These are phyloP conservation scores for Phytophthora podocarpi DNA, from an alignment of 352 stramenopile species.

Conservation along the genomic window DNA sequence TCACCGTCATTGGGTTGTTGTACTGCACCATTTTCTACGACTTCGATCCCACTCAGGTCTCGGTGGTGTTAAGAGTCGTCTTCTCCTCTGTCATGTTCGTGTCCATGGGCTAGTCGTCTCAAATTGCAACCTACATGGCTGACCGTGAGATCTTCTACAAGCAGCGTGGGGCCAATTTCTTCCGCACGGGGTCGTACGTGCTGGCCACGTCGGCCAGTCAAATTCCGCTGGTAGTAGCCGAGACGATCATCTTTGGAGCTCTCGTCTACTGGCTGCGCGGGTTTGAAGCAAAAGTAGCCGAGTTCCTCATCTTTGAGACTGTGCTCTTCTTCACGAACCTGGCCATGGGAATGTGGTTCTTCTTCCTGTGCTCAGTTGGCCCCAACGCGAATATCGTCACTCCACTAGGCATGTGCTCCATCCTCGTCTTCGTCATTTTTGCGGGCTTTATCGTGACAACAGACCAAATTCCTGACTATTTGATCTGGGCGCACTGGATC, in stretches of 20 bases:
- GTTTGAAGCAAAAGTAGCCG: constrained; percentile 10
- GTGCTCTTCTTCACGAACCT: constrained; percentile 38
- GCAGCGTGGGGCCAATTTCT: too few relatives aligned
- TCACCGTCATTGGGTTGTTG: constrained; percentile 32
- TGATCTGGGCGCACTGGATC: too few relatives aligned
- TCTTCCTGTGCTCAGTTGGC: constrained; percentile 25
- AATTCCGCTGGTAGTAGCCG: constrained; percentile 37
- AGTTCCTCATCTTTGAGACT: constrained; percentile 43
- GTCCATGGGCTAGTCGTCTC: constrained; percentile 59
- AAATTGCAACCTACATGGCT: constrained; percentile 74
- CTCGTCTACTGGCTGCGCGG: constrained; percentile 77
- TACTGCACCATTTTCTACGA: constrained; percentile 39
- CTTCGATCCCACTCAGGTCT: constrained; percentile 25
- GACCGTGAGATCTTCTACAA: constrained; percentile 77
- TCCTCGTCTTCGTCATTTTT: constrained; percentile 48
- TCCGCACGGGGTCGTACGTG: too few relatives aligned
- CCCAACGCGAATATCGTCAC: constrained; percentile 35
- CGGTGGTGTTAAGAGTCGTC: constrained; percentile 58
- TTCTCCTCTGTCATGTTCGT: too few relatives aligned
- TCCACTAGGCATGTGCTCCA: constrained; percentile 29
- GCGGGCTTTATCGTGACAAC: constrained; percentile 46
- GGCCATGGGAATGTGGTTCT: too few relatives aligned
- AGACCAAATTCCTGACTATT: constrained; percentile 42
- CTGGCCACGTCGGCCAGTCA: too few relatives aligned
- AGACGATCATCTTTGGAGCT: constrained; percentile 66